A percentile compares a stretch with the other conserved stretches of the same genome.
phyloP scores from a whole-genome alignment of 345 rosid species.

The Litchi chinensis region DNA sequence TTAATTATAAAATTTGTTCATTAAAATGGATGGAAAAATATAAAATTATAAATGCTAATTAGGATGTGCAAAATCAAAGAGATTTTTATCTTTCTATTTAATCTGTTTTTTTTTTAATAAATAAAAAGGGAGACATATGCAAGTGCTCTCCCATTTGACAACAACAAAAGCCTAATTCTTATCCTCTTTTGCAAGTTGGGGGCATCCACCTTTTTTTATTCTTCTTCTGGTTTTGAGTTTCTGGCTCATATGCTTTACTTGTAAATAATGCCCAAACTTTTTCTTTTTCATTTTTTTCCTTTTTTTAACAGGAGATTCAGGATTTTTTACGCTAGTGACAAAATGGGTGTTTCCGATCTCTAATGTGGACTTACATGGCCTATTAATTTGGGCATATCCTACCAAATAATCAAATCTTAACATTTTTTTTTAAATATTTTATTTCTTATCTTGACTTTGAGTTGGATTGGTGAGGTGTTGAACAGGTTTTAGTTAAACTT shows the following conservation, averaged over 20 bases:
- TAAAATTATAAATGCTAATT: too few species aligned
- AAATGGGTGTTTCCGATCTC: background rate
- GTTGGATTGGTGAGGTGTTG: background rate
- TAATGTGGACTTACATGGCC: background rate
- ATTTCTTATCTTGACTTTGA: background rate
- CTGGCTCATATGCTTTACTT: background rate
- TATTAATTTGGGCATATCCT: background rate
- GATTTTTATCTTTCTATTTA: background rate
- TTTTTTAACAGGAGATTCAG: background rate
- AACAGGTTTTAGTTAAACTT: background rate
- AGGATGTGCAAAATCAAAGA: too few species aligned
- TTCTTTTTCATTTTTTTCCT: background rate
- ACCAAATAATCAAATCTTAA: conserved; percentile 3
- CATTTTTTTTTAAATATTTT: background rate
- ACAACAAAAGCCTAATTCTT: conserved; percentile 16
- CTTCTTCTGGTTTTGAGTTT: background rate
- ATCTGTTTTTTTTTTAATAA: background rate
- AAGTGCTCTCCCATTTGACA: conserved; percentile 11
- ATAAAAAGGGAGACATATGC: background rate
- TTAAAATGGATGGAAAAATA: too few species aligned
- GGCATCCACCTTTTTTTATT: background rate
- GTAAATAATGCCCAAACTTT: conserved; percentile 1
- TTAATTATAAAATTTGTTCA: too few species aligned
- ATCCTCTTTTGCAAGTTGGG: conserved; percentile 17
- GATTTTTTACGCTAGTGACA: conserved; percentile 3